Base-by-base conservation (phyloP, 352 stramenopile species). In the Aphanomyces astaci region DNA sequence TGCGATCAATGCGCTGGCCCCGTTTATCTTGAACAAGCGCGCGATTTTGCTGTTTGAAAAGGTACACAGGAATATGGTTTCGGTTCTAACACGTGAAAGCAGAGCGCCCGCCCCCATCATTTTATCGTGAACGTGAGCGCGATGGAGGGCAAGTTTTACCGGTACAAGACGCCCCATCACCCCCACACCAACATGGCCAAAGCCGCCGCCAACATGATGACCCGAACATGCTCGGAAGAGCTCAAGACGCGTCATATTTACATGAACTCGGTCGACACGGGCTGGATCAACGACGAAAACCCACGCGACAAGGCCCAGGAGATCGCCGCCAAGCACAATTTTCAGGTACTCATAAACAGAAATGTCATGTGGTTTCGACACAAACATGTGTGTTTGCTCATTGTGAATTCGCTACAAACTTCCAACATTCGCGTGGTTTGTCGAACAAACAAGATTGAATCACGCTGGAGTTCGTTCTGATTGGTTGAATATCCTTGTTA, bases 141-240 rank as follows among this genome's bases (percentile, higher is more conserved):
- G 33, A 99, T 98, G 96, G 96, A 99, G 72, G 96, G 96, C 54
- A 98, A 99, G 75, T 99, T 99, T 72, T 98, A 98, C 75, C 80
- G 96, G 24, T 96, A 97, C 82, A 99, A 99, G 81, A 98, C 95
- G 72, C 79, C 91, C 5, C 97, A 98, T 76, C 95, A 98, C 72
- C 94, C 95, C 53, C 96, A 99, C 76, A 98, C 96, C 22, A 99
- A 99, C 84, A 98, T 98, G 89, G 94, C 94, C 48, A 98, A 98
- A 73, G 92, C 92, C n/a, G 93, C 93, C 0, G 84, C 96, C 45
- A 98, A 98, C 73, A 98, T 98, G 94, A 92, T 98, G 72, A 98
- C 91, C 0, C 77, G 90, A 7, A 98, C 93, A 2, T 95, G 82
- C 19, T 87, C 89, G 0, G 88, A 95, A 64, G 90, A 98, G 75